phyloP scores from a whole-genome alignment of 108 stramenopile species.

The Cyclotella atomus region DNA sequence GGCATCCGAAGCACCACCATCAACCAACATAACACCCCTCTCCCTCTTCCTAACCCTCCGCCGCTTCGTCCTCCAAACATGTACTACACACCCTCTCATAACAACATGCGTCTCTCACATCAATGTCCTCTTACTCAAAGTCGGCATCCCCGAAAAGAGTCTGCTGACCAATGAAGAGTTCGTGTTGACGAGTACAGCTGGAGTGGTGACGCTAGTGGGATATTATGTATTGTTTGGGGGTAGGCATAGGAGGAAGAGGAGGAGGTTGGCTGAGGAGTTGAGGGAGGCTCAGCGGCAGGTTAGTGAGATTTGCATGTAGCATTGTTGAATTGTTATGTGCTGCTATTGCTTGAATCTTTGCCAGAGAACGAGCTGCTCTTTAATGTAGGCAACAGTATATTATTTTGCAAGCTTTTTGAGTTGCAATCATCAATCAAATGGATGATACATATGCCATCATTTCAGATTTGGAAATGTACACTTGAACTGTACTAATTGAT shows the following conservation, averaged over 20 bases:
- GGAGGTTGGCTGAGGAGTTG: constrained; percentile 60
- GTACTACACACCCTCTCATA: constrained; percentile 30
- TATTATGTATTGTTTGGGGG: constrained; percentile 69
- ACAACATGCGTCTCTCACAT: constrained; percentile 24
- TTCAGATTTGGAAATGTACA: no score
- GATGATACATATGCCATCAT: no score
- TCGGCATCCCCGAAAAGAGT: constrained; percentile 45
- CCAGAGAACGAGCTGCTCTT: no score
- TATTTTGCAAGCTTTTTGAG: no score
- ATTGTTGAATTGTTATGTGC: background rate
- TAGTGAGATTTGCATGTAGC: background rate
- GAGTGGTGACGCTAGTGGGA: constrained; percentile 53
- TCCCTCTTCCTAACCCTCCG: constrained; percentile 38
- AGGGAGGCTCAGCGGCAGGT: constrained; percentile 57
- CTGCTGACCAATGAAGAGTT: constrained; percentile 55
- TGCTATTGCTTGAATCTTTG: no score
- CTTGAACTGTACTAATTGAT: no score
- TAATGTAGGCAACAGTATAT: no score
- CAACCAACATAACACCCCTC: constrained; percentile 12
- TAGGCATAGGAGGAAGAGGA: constrained; percentile 59
- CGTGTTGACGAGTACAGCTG: constrained; percentile 30
- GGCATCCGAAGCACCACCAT: background rate
- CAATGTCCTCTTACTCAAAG: constrained; percentile 27
- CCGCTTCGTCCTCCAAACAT: constrained; percentile 31
- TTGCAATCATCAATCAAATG: no score